Base-by-base conservation (phyloP, 2,329 filamentous ascomycete genomes). In the Fusarium sp. region DNA sequence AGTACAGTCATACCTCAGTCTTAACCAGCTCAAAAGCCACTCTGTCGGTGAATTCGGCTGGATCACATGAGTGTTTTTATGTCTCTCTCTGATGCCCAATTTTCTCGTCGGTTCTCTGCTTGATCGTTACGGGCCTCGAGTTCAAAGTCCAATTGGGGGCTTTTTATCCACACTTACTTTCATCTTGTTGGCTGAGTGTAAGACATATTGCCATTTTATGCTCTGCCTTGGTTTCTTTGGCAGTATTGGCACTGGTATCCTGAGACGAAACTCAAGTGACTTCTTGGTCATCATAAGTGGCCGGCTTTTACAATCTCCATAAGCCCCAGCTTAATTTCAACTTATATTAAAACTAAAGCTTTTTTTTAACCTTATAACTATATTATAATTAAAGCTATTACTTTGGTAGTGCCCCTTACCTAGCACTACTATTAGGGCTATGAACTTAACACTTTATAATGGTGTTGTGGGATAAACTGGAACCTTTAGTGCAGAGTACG, bases 81-180 rank as follows among this genome's bases (percentile, higher is more conserved):
- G 84, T 30, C 71, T 86, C 4, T 78, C 81, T 0, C 73, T 85
- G 1, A 80, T 83, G n/a, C 76, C 84, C 2, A 83, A 81, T 10
- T 82, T 86, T 8, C 82, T 84, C 70, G 80, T 84, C 6, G 84
- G 85, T 0, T 83, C 84, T 1, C 60, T 86, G 2, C 83, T 86
- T 53, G 85, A 86, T 62, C 78, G 78, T 0, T 84, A 85, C 42
- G 85, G 84, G 0, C 82, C 85, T 0, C 78, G 79, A 14, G 64
- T 78, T 20, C 74, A 86, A 6, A 73, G 81, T 0, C 71, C 82
- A 7, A 40, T 78, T 5, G 83, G 83, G 2, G 80, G 77, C 0
- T 50, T 77, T 1, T 68, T 76, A 2, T 82, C 80, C 48, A 72
- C 83, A 1, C 65, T 74, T 0, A 80, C 79, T 9, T 82, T 85